Evolutionary conservation across 1,139 yeast genomes (phyloP), one percentile per base, ranked within the genome.

Genomic region (Wickerhamomyces sp.): DNA sequence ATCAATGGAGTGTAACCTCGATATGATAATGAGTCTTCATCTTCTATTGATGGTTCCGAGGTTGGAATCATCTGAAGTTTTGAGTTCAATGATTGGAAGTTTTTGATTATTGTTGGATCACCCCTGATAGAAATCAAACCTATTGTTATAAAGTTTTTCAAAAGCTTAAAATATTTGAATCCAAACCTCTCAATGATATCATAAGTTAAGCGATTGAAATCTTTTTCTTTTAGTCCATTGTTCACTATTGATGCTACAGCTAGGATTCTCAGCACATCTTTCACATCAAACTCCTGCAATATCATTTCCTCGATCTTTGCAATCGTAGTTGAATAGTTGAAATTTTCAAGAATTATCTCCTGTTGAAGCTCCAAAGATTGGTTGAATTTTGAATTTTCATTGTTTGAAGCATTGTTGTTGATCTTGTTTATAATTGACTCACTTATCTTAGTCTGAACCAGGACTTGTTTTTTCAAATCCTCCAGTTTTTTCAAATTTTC

Each of bases 361-460:
- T 90, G 95, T 59, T 90, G 94, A 41, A 89, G 71, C 48, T 80
- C 84, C 23, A 90, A 66, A 48, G 77, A 72, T 29, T 71, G 68
- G 53, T 81, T 81, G 61, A 81, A 81, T 35, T 71, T 57, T 10
- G 61, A 61, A 11, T 61, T 64, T 15, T 60, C 66, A 33, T 65
- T 69, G 3, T 64, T 60, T 36, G 43, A 45, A 3, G 42, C 18
- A 13, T 45, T 42, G 30, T 14, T n/a, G 31, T 75, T 75, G 10
- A 88, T 81, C 35, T 68, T 67, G 13, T 69, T 64, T 61, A 91
- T 69, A 2, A 89, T 72, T 27, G 71, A 72, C 55, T 90, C 95
- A 4, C 95, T 87, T 27, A 93, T 67, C 5, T 69, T 68, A 0
- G 97, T 90, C 60, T 90, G 96, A 49, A 80, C 78, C 48, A 86